Conservation (phyloP, 1,284 basidiomycete genomes). For the Vanrija humicola region DNA sequence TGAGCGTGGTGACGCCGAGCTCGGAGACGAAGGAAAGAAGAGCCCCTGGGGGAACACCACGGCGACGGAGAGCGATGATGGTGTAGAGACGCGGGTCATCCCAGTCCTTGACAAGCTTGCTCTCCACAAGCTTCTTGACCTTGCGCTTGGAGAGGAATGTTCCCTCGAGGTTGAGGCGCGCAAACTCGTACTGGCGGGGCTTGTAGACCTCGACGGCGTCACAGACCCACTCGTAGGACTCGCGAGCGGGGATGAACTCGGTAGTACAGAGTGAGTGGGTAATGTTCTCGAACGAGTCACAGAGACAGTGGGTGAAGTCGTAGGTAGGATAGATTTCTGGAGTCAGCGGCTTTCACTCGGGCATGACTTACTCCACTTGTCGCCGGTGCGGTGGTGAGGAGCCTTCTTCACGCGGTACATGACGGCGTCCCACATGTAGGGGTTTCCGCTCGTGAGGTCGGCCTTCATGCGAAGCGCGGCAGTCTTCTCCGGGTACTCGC, state of each 20-base stretch:
- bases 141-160: conserved; percentile 98
- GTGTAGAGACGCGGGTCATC: conserved; percentile 99
- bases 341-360: too few species aligned
- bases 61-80: conserved; percentile 86
- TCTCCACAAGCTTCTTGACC: conserved; percentile 82
- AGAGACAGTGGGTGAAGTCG: conserved; percentile 97
- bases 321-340: conserved; percentile 70
- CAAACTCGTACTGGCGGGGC: conserved; percentile 97
- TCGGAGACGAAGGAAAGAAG: conserved; percentile 88
- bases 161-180: conserved; percentile 87
- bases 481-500: conserved; percentile 83
- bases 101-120: conserved; percentile 84
- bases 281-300: conserved; percentile 98
- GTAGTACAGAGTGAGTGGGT: conserved; percentile 97
- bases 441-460: conserved; percentile 87
- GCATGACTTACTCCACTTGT: conserved; percentile 67
- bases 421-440: conserved; percentile 99
- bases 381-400: conserved; percentile 88
- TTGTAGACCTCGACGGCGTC: conserved; percentile 96
- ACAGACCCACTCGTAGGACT: conserved; percentile 99
- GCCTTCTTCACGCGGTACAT: conserved; percentile 91
- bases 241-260: conserved; percentile 94
- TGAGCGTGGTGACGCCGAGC: conserved; percentile 84
- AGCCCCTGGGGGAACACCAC: conserved; percentile 93
- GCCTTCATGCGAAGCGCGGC: conserved; percentile 97